phyloP scores from a whole-genome alignment of 306 rosid genomes.

The Luffa aegyptiaca region DNA sequence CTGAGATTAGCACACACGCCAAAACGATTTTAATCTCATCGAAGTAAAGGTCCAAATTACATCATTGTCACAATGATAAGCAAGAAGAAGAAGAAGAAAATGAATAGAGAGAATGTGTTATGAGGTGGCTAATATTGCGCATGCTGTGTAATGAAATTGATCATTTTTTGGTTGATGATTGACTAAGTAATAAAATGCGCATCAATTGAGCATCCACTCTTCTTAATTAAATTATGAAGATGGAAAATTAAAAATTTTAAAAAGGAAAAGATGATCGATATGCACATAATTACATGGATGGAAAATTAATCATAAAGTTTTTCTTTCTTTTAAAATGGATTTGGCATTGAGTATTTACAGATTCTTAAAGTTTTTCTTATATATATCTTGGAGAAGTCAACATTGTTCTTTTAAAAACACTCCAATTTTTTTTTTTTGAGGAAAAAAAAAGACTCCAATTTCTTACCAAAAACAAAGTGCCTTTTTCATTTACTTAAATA shows the following conservation, averaged over 20 bases:
- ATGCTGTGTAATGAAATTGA: slow-evolving; percentile 23
- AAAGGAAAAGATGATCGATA: neutral
- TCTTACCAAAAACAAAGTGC: neutral
- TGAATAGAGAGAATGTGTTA: no score
- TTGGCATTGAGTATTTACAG: slow-evolving; percentile 34
- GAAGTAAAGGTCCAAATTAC: neutral
- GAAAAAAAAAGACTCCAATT: no score
- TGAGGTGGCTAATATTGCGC: neutral
- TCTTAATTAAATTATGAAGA: neutral
- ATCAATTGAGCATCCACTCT: slow-evolving; percentile 23
- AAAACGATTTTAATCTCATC: neutral
- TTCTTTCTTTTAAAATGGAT: slow-evolving; percentile 23
- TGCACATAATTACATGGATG: slow-evolving; percentile 28
- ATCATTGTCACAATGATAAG: neutral
- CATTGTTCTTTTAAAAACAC: neutral
- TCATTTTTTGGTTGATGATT: slow-evolving; percentile 24
- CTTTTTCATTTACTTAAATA: neutral
- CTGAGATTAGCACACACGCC: no score
- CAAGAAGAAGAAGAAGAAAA: neutral
- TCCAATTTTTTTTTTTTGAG: no score
- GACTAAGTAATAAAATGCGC: slow-evolving; percentile 30
- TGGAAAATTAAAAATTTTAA: neutral
- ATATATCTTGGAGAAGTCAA: neutral
- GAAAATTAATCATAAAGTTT: slow-evolving; percentile 15
- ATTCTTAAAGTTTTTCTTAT: slow-evolving; percentile 15